Percentiles rank a stretch among this genome's conserved stretches.
Evolutionary conservation across 1,139 yeast genomes (phyloP).

Genomic region (Diutina rugosa): DNA sequence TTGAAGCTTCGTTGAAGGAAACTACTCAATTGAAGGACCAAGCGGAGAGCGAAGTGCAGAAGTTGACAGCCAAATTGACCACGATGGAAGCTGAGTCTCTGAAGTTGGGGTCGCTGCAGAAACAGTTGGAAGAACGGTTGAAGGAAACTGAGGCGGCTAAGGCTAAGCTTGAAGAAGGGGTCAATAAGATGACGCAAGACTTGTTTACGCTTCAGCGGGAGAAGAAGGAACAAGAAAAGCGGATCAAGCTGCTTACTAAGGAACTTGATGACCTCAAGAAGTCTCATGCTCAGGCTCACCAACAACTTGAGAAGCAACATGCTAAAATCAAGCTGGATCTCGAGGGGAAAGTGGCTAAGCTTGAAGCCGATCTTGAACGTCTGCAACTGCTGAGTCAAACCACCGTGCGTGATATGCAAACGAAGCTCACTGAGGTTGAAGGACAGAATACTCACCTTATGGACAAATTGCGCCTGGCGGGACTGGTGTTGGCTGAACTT

Average conservation of each 20-base stretch:
- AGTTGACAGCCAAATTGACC: constrained; percentile 9
- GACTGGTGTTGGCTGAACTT: constrained; percentile 28
- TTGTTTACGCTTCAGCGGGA: constrained; percentile 53
- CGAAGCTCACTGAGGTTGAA: constrained; percentile 11
- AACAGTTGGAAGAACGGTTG: background rate
- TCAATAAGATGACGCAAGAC: constrained; percentile 83
- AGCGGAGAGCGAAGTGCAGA: constrained; percentile 19
- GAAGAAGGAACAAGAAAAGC: constrained; percentile 38
- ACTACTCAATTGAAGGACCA: constrained; percentile 22
- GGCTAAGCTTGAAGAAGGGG: constrained; percentile 70
- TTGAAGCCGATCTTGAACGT: constrained; percentile 11
- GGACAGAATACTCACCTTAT: constrained; percentile 21
- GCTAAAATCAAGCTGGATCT: constrained; percentile 10
- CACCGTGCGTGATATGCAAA: constrained; percentile 5
- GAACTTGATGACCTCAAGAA: constrained; percentile 15
- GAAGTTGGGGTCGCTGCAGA: background rate
- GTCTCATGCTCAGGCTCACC: constrained; percentile 14
- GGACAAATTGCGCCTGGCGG: constrained; percentile 35
- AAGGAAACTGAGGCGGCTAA: constrained; percentile 28
- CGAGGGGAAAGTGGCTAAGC: constrained; percentile 12
- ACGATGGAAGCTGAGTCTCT: background rate
- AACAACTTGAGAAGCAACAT: constrained; percentile 12
- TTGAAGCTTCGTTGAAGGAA: constrained; percentile 11
- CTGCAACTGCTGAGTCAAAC: constrained; percentile 6
- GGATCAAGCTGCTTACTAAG: constrained; percentile 26